Evolutionary conservation across 1,284 basidiomycete species (phyloP).

Genomic region (Sporisorium sorghi): DNA sequence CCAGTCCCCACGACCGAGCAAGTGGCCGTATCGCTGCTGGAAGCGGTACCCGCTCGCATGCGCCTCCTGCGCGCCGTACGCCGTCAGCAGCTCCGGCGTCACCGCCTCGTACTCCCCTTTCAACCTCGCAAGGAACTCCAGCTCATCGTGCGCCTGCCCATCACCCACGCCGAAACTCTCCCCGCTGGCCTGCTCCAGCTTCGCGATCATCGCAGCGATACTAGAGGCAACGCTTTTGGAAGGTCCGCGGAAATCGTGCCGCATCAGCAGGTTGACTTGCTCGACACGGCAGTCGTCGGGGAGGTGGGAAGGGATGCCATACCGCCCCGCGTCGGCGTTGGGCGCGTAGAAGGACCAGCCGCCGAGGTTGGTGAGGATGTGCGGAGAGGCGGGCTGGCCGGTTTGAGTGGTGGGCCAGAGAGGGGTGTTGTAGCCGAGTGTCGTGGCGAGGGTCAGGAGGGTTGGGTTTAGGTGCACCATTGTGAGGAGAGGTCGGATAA

Average conservation of each 20-base stretch:
- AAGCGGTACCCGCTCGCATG: slow-evolving; percentile 24
- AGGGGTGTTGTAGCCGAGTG: slow-evolving; percentile 22
- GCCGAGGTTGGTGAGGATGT: slow-evolving; percentile 23
- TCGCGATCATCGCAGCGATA: slow-evolving; percentile 23
- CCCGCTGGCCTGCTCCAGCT: slow-evolving; percentile 13
- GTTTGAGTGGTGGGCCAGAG: slow-evolving; percentile 24
- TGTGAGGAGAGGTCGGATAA: no score
- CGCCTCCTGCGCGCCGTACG: slow-evolving; percentile 22
- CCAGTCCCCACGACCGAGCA: slow-evolving; percentile 20
- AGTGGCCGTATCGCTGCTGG: slow-evolving; percentile 17
- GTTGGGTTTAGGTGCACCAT: slow-evolving; percentile 22
- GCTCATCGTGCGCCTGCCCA: slow-evolving; percentile 19
- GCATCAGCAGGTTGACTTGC: slow-evolving; percentile 28
- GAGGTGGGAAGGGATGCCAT: slow-evolving; percentile 5
- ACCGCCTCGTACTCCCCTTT: slow-evolving; percentile 21
- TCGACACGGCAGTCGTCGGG: slow-evolving; percentile 21
- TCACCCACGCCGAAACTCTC: slow-evolving; percentile 17
- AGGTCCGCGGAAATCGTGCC: slow-evolving; percentile 32
- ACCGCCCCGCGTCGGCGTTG: slow-evolving; percentile 17
- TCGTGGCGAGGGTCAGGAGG: slow-evolving; percentile 18
- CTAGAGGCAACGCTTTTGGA: slow-evolving; percentile 24
- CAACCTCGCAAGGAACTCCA: slow-evolving; percentile 14
- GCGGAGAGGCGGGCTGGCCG: slow-evolving; percentile 18
- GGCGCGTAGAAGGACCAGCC: slow-evolving; percentile 33
- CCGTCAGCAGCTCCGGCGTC: slow-evolving; percentile 24